Conservation (phyloP, 495 filamentous ascomycete genomes). For the Hyaloscypha finlandica region DNA sequence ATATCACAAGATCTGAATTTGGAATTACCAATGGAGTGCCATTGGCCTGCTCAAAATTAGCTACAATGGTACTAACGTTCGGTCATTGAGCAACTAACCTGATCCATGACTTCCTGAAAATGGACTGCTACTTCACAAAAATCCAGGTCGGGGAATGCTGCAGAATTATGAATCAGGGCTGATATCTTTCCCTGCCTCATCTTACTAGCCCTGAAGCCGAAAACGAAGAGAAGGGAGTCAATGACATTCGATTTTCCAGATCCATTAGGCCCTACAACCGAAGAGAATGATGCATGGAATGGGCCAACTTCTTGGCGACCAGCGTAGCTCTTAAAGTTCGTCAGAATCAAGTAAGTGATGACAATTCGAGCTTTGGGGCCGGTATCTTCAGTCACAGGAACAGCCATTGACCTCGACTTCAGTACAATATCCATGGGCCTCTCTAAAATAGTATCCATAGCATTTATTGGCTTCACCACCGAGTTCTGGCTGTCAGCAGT, state of each 20-base stretch:
- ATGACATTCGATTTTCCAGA: conserved; percentile 99
- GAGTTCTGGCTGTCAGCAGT: conserved; percentile 41
- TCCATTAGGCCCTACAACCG: conserved; percentile 95
- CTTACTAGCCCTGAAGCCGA: conserved; percentile 97
- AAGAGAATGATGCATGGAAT: conserved; percentile 98
- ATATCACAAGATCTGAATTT: conserved; percentile 82
- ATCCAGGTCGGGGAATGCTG: conserved; percentile 77
- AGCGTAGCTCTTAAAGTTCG: conserved; percentile 98
- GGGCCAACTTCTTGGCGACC: conserved; percentile 93
- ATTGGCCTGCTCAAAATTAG: conserved; percentile 49
- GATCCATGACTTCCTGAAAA: conserved; percentile 91
- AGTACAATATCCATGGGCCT: conserved; percentile 94
- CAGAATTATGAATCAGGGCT: conserved; percentile 95
- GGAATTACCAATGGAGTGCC: conserved; percentile 74
- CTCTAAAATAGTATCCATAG: conserved; percentile 74
- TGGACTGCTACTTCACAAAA: conserved; percentile 95
- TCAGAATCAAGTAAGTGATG: conserved; percentile 85
- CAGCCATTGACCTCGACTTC: conserved; percentile 74
- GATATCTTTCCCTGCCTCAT: conserved; percentile 99
- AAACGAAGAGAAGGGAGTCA: conserved; percentile 95
- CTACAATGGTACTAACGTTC: not conserved
- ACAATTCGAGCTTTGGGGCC: conserved; percentile 83
- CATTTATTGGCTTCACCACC: conserved; percentile 64
- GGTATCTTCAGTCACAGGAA: conserved; percentile 65
- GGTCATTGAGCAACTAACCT: conserved; percentile 32